Percentiles rank a stretch among this genome's conserved stretches.
Evolutionary conservation across 2,329 filamentous ascomycete genomes (phyloP).

Genomic region (Talaromyces sp.): DNA sequence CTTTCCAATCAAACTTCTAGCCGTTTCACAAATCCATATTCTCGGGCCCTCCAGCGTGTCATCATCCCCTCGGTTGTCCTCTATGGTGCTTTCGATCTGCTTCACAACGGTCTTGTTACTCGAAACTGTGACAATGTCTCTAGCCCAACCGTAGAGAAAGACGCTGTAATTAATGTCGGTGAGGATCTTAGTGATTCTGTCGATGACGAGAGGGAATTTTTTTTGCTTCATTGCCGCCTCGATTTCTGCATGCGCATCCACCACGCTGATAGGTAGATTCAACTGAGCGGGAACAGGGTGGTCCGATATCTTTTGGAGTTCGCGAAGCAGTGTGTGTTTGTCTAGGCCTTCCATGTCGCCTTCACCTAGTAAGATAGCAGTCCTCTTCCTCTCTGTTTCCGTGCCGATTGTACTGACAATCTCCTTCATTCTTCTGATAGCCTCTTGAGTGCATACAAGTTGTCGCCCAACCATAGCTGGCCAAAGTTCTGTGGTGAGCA

Average conservation of each 20-base stretch:
- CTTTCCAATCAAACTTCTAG: slow-evolving; percentile 65
- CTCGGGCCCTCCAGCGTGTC: slow-evolving; percentile 56
- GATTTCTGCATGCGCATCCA: slow-evolving; percentile 48
- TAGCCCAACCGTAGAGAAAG: slow-evolving; percentile 68
- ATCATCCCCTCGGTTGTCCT: slow-evolving; percentile 47
- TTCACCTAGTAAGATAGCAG: slow-evolving; percentile 56
- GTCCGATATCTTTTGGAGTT: slow-evolving; percentile 49
- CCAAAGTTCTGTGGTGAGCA: slow-evolving; percentile 61
- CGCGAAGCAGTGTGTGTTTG: slow-evolving; percentile 31
- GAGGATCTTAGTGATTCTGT: slow-evolving; percentile 46
- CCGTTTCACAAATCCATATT: slow-evolving; percentile 63
- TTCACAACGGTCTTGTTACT: slow-evolving; percentile 67
- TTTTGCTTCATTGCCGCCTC: slow-evolving; percentile 29
- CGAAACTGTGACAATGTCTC: slow-evolving; percentile 63
- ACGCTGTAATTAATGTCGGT: slow-evolving; percentile 65
- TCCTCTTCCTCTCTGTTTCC: slow-evolving; percentile 57
- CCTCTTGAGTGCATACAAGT: slow-evolving; percentile 65
- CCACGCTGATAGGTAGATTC: slow-evolving; percentile 59
- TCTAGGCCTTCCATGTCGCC: slow-evolving; percentile 33
- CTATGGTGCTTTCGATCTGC: slow-evolving; percentile 59
- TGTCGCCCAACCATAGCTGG: slow-evolving; percentile 55
- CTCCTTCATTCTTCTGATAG: slow-evolving; percentile 62
- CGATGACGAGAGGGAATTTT: slow-evolving; percentile 46
- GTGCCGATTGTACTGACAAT: slow-evolving; percentile 65
- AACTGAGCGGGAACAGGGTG: slow-evolving; percentile 53